Evolutionary conservation across 176 grass and related monocot species (phyloP).

Genomic region (Eragrostis curvula): DNA sequence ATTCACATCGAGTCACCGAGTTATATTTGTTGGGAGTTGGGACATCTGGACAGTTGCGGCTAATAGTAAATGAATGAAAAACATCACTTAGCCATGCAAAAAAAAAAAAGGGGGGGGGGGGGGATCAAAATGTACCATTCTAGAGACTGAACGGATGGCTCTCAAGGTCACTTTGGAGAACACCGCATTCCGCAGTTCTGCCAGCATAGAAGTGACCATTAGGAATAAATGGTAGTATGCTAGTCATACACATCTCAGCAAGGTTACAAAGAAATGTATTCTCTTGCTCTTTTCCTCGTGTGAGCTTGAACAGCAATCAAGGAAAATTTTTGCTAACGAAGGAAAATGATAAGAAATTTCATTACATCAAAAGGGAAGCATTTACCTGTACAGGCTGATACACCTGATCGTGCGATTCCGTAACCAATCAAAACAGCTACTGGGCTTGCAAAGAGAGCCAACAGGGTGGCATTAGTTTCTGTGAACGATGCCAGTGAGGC

Average conservation of each 20-base stretch:
- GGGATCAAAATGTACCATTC: slow-evolving; percentile 60
- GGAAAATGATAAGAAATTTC: background rate
- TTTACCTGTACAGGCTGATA: slow-evolving; percentile 90
- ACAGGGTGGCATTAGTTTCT: slow-evolving; percentile 85
- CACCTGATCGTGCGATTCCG: slow-evolving; percentile 93
- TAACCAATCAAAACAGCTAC: slow-evolving; percentile 97
- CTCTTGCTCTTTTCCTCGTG: slow-evolving; percentile 20
- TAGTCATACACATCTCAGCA: slow-evolving; percentile 24
- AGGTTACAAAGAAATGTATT: background rate
- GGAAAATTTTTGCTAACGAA: background rate
- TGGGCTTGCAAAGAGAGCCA: slow-evolving; percentile 98
- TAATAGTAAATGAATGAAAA: background rate
- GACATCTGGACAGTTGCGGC: slow-evolving; percentile 30
- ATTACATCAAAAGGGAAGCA: background rate
- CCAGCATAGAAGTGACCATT: slow-evolving; percentile 44
- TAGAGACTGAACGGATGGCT: slow-evolving; percentile 90
- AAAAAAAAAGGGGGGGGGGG: slow-evolving; percentile 15
- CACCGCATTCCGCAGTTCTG: slow-evolving; percentile 92
- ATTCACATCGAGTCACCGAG: slow-evolving; percentile 32
- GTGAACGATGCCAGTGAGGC: slow-evolving; percentile 84
- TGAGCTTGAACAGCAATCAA: background rate
- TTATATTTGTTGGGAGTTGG: slow-evolving; percentile 31
- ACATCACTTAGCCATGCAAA: slow-evolving; percentile 5
- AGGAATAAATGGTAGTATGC: slow-evolving; percentile 24
- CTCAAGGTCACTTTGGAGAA: slow-evolving; percentile 97